Percentiles rank a stretch among this genome's conserved stretches.
Evolutionary conservation across 2,329 filamentous ascomycete genomes (phyloP).

Genomic region (Microcyclospora pomicola): DNA sequence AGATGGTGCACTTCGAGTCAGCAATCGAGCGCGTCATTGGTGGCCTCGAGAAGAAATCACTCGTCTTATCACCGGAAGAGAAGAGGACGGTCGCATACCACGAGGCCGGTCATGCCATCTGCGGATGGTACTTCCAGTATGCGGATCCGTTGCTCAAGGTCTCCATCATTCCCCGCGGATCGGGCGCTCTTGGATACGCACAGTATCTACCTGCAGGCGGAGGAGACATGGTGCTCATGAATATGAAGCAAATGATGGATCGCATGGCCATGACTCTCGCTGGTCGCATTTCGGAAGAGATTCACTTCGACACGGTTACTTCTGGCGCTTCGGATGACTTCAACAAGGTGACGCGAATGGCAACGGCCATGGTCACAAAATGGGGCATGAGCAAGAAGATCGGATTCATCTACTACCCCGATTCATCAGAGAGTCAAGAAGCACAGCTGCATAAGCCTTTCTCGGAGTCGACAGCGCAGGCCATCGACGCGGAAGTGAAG

Average conservation of each 20-base stretch:
- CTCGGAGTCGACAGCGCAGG: conserved; percentile 81
- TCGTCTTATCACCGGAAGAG: conserved; percentile 84
- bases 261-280: conserved; percentile 99
- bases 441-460: conserved; percentile 87
- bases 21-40: conserved; percentile 96
- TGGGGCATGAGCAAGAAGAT: conserved; percentile 97
- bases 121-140: conserved; percentile 92
- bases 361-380: conserved; percentile 96
- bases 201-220: conserved; percentile 90
- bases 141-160: conserved; percentile 98
- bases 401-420: conserved; percentile 80
- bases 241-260: conserved; percentile 89
- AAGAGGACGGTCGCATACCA: conserved; percentile 96
- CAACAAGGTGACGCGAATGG: conserved; percentile 94
- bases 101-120: conserved; percentile 95
- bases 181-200: conserved; percentile 86
- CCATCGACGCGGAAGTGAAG: conserved; percentile 83
- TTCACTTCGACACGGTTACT: conserved; percentile 94
- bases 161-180: conserved; percentile 91
- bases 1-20: conserved; percentile 87
- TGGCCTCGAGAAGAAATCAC: conserved; percentile 90
- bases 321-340: conserved; percentile 94
- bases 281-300: conserved; percentile 84
- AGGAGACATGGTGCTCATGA: conserved; percentile 91
- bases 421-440: conserved; percentile 24